Base-by-base conservation (phyloP, 768 basidiomycete species). In the Panaeolus cyanescens region DNA sequence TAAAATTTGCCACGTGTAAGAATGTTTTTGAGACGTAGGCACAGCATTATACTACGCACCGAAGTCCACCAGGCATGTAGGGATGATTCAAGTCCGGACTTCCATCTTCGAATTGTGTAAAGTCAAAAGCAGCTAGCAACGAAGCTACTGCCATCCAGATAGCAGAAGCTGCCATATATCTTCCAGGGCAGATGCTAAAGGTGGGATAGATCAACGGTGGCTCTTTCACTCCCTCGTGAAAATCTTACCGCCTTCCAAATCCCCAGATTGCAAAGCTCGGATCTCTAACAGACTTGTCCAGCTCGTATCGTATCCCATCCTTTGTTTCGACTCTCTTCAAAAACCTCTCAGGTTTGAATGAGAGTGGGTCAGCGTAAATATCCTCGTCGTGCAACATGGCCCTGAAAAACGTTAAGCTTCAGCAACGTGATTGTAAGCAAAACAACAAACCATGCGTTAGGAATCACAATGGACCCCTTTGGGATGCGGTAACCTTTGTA, bases 291-390 rank as follows among this genome's bases (percentile, higher is more conserved):
- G 40, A 53, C 42, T 32, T 45, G 12, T 55, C 40, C 20, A 58
- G 19, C 8, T 64, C 56, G 9, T 50, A 50, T 15, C 45, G 45
- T n/a, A 50, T 50, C 12, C 66, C 67, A 32, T 66, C 32, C 19
- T 50, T 28, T 50, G 45, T 50, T 28, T 50, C 22, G 12, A 50
- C 30, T 25, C 22, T 22, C 7, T 56, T 71, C 45, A 89, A 67
- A 72, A 83, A 85, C 36, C 87, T 77, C 62, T 86, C 83, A 5
- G 88, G 87, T 25, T 79, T 75, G 72, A 87, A 87, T 6, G 65
- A 64, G 59, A 77, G 77, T 4, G 87, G 80, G 32, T 87, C 77
- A 6, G 80, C 79, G 70, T 85, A 89, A 39, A 75, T 72, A 2
- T 64, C 69, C 56, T 79, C 78, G 65, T 88, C 83, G 58, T 84